These are phyloP conservation scores for Pythium coloratum DNA, from an alignment of 352 stramenopile species.

Conservation along the genomic window DNA sequence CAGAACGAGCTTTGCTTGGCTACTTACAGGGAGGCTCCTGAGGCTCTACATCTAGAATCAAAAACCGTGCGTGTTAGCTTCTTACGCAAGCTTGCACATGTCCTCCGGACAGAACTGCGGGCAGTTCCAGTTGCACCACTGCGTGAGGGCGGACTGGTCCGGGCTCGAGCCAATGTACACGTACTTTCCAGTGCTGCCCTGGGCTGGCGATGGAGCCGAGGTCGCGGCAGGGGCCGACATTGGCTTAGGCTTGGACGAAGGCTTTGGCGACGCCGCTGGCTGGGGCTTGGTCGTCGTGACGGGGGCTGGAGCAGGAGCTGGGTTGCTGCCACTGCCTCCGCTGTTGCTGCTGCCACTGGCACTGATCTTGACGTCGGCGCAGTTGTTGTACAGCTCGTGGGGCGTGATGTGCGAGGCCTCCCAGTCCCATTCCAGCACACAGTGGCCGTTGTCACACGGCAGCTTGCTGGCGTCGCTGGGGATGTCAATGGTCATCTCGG, in stretches of 20 bases:
- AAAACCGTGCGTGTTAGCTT: neutral
- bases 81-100: slow-evolving; percentile 30
- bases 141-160: slow-evolving; percentile 19
- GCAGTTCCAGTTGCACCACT: slow-evolving; percentile 48
- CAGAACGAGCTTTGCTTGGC: neutral
- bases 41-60: neutral
- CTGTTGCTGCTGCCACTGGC: neutral
- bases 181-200: slow-evolving; percentile 29
- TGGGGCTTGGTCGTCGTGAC: neutral
- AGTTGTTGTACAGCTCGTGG: slow-evolving; percentile 31
- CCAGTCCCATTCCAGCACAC: slow-evolving; percentile 26
- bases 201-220: neutral
- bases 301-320: neutral
- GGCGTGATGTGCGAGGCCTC: slow-evolving; percentile 26
- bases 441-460: slow-evolving; percentile 29
- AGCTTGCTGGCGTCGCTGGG: slow-evolving; percentile 18
- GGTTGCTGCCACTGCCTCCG: neutral
- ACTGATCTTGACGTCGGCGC: slow-evolving; percentile 25
- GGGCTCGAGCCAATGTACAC: slow-evolving; percentile 24
- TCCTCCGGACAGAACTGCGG: slow-evolving; percentile 34
- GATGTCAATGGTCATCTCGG: slow-evolving; percentile 29
- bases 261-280: neutral
- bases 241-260: neutral
- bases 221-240: neutral
- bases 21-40: neutral